phyloP scores from a whole-genome alignment of 2,329 filamentous ascomycete species.

The Aaosphaeria arxii region DNA sequence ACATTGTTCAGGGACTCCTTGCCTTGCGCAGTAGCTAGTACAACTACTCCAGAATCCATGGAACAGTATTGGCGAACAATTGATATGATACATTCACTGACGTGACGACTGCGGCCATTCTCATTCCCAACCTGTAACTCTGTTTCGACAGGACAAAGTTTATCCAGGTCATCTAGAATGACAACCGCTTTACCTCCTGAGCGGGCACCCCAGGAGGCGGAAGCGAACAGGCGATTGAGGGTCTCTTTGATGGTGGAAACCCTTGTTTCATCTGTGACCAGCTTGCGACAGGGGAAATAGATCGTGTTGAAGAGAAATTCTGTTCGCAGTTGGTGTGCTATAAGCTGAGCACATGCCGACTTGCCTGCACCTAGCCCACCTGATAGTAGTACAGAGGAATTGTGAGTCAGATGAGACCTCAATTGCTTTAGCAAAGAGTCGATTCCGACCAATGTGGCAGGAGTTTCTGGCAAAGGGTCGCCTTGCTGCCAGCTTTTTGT shows the following conservation, averaged over 20 bases:
- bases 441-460: slow-evolving; percentile 75
- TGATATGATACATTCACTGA: slow-evolving; percentile 83
- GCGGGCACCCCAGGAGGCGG: slow-evolving; percentile 85
- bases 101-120: slow-evolving; percentile 86
- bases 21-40: slow-evolving; percentile 86
- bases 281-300: slow-evolving; percentile 81
- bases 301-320: slow-evolving; percentile 76
- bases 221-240: slow-evolving; percentile 78
- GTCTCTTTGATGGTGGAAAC: slow-evolving; percentile 90
- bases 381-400: slow-evolving; percentile 85
- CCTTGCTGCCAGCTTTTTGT: slow-evolving; percentile 49
- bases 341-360: slow-evolving; percentile 71
- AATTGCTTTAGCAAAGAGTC: slow-evolving; percentile 72
- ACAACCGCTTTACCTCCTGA: slow-evolving; percentile 81
- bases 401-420: slow-evolving; percentile 72
- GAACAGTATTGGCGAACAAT: slow-evolving; percentile 83
- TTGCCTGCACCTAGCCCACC: slow-evolving; percentile 91
- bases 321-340: slow-evolving; percentile 70
- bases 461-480: slow-evolving; percentile 52
- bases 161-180: slow-evolving; percentile 89
- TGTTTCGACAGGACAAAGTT: slow-evolving; percentile 87
- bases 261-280: slow-evolving; percentile 87
- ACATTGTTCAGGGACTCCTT: slow-evolving; percentile 92
- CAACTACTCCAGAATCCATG: slow-evolving; percentile 73
- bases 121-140: slow-evolving; percentile 92